Conservation (phyloP, 2,329 filamentous ascomycete genomes). For the Lecanoromycetidae sp. region DNA sequence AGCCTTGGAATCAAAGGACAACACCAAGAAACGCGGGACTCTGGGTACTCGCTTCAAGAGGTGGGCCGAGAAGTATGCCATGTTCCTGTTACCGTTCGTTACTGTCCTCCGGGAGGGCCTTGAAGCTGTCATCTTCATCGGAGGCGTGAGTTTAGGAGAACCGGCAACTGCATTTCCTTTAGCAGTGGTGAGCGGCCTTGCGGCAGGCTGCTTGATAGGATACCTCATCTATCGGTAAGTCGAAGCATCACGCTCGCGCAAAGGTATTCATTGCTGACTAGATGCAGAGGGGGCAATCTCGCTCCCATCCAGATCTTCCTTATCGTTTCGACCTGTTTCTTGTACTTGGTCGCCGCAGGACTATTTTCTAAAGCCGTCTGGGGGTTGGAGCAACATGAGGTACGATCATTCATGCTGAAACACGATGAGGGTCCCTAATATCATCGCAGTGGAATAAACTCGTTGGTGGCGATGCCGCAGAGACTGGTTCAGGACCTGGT, state of each 20-base stretch:
- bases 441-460: slow-evolving; percentile 48
- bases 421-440: background rate
- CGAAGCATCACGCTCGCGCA: background rate
- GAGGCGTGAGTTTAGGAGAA: slow-evolving; percentile 65
- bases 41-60: slow-evolving; percentile 42
- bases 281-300: slow-evolving; percentile 49
- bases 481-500: slow-evolving; percentile 55
- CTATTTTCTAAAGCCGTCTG: slow-evolving; percentile 68
- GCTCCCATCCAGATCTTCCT: slow-evolving; percentile 63
- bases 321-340: slow-evolving; percentile 66
- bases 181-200: slow-evolving; percentile 59
- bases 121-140: slow-evolving; percentile 76
- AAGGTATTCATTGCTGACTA: slow-evolving; percentile 10
- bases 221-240: slow-evolving; percentile 66
- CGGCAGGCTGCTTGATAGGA: slow-evolving; percentile 55
- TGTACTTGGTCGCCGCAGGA: slow-evolving; percentile 74
- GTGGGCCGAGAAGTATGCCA: slow-evolving; percentile 65
- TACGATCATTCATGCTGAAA: slow-evolving; percentile 17
- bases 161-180: slow-evolving; percentile 68
- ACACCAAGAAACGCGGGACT: slow-evolving; percentile 26
- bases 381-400: slow-evolving; percentile 54
- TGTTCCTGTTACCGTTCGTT: slow-evolving; percentile 78
- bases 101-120: slow-evolving; percentile 79
- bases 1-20: slow-evolving; percentile 48
- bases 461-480: slow-evolving; percentile 43